A percentile compares a stretch with the other conserved stretches of the same genome.
Conservation (phyloP, 441 rosid species). For the Gossypium davidsonii region DNA sequence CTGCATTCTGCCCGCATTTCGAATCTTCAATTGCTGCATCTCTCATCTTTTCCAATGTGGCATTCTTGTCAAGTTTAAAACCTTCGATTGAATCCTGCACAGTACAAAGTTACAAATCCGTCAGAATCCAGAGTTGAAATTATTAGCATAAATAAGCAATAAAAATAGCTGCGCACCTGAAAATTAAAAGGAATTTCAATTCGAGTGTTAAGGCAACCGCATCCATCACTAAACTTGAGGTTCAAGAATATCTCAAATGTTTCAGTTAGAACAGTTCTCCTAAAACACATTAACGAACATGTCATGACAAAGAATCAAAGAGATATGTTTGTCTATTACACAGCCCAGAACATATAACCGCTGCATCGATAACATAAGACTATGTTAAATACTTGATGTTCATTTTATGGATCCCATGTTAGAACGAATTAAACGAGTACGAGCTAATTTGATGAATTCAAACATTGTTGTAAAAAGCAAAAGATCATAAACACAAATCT, state of each 20-base stretch:
- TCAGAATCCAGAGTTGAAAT: background rate
- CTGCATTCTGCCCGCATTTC: conserved; percentile 46
- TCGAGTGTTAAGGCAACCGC: conserved; percentile 59
- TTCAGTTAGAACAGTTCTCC: conserved; percentile 65
- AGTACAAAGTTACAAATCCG: background rate
- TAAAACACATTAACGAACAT: conserved; percentile 25
- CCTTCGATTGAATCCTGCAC: conserved; percentile 42
- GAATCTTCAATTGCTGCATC: conserved; percentile 46
- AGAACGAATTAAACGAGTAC: background rate
- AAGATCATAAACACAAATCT: background rate
- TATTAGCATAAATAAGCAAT: background rate
- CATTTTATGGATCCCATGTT: background rate
- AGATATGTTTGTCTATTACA: background rate
- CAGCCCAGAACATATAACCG: background rate
- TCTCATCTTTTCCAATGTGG: conserved; percentile 37
- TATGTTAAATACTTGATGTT: background rate
- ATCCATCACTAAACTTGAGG: conserved; percentile 67
- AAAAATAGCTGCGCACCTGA: conserved; percentile 36
- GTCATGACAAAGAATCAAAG: conserved; percentile 7
- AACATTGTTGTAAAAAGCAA: background rate
- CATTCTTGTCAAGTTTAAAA: conserved; percentile 37
- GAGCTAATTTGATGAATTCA: background rate
- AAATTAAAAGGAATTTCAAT: conserved; percentile 60
- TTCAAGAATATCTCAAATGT: conserved; percentile 61
- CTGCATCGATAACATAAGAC: background rate